phyloP scores from a whole-genome alignment of 1,284 basidiomycete genomes.

The Austroboletus rostrupii region DNA sequence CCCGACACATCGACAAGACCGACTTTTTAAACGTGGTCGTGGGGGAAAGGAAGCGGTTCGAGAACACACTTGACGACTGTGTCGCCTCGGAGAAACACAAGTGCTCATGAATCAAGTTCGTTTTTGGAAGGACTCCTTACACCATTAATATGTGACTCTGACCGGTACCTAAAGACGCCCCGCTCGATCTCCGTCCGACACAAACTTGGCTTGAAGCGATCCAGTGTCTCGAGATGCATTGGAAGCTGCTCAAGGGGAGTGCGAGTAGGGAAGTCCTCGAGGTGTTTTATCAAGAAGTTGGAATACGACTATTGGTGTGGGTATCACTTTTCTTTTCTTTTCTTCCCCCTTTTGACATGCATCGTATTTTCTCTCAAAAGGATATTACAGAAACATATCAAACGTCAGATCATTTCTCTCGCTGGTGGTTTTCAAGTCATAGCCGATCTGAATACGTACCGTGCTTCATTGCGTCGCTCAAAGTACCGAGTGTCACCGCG shows the following conservation, averaged over 20 bases:
- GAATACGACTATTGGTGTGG: constrained; percentile 85
- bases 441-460: constrained; percentile 91
- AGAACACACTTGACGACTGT: constrained; percentile 86
- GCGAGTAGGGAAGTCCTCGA: constrained; percentile 95
- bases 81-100: constrained; percentile 94
- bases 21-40: constrained; percentile 95
- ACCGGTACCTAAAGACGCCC: constrained; percentile 75
- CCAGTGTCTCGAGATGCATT: constrained; percentile 84
- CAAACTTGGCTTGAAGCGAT: constrained; percentile 84
- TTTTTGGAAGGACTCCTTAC: not conserved
- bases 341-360: too few relatives aligned
- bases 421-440: constrained; percentile 95
- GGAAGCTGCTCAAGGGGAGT: constrained; percentile 85
- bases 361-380: constrained; percentile 36
- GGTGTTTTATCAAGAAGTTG: constrained; percentile 97
- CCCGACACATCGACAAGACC: constrained; percentile 81
- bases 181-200: constrained; percentile 80
- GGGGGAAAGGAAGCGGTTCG: constrained; percentile 94
- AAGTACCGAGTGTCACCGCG: constrained; percentile 66
- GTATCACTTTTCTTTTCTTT: constrained; percentile 17
- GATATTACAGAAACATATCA: constrained; percentile 94
- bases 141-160: too few relatives aligned
- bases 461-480: constrained; percentile 84
- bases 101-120: constrained; percentile 90
- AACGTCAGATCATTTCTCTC: constrained; percentile 92